phyloP scores from a whole-genome alignment of 202 grass and related monocot species.

The Saccharum hybrid region DNA sequence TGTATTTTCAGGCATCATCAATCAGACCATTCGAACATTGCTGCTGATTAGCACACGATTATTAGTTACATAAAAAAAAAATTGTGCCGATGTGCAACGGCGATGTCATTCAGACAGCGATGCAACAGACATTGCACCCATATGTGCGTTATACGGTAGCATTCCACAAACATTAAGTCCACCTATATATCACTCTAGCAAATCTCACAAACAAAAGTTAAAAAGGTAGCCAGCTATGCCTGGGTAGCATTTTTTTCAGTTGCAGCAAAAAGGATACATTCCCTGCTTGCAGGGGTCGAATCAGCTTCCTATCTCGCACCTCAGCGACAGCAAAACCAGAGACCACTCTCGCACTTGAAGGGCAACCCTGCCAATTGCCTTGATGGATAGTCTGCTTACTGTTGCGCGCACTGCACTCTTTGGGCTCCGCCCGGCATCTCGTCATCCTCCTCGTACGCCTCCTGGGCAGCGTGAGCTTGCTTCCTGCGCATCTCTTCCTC shows the following conservation, averaged over 20 bases:
- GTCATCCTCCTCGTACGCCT: conserved; percentile 82
- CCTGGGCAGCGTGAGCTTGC: conserved; percentile 65
- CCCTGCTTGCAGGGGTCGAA: background rate
- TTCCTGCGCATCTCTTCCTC: conserved; percentile 91
- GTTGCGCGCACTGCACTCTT: conserved; percentile 89
- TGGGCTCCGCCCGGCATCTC: conserved; percentile 64
- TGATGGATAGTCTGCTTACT: conserved; percentile 49
- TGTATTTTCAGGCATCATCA: background rate
- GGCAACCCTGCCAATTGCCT: background rate
- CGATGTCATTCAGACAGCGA: background rate
- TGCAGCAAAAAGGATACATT: background rate
- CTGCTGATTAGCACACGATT: background rate
- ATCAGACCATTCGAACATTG: background rate
- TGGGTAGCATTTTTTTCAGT: background rate
- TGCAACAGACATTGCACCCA: background rate
- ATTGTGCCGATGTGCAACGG: too few species aligned
- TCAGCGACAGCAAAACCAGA: background rate
- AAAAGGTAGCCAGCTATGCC: background rate
- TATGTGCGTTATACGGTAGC: background rate
- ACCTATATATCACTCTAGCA: background rate
- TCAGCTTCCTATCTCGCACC: background rate
- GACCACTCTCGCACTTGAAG: background rate
- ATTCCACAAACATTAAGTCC: conserved; percentile 25
- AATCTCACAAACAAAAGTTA: background rate
- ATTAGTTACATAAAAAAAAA: background rate